A percentile compares a stretch with the other conserved stretches of the same genome.
Conservation (phyloP, 78 protist genomes). For the Emiliania huxleyi region DNA sequence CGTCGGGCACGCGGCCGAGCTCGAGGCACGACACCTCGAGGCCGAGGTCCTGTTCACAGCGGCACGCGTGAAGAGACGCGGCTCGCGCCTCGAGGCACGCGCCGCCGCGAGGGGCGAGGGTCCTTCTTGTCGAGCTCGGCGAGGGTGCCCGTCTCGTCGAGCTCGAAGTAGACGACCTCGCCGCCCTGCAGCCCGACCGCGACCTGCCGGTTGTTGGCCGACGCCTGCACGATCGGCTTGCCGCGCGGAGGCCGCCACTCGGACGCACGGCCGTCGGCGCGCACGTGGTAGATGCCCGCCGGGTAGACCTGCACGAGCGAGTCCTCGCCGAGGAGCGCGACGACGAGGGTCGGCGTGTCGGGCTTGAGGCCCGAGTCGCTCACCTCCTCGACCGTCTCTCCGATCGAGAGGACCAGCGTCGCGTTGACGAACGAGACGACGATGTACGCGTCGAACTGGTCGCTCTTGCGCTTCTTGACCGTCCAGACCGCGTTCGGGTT, state of each 20-base stretch:
- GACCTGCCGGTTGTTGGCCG: constrained; percentile 75
- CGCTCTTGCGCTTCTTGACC: constrained; percentile 22
- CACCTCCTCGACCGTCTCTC: constrained; percentile 85
- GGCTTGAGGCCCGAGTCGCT: constrained; percentile 80
- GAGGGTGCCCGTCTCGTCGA: constrained; percentile 68
- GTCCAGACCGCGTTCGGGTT: constrained; percentile 66
- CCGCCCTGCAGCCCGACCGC: constrained; percentile 81
- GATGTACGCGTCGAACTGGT: constrained; percentile 70
- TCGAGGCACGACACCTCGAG: constrained; percentile 76
- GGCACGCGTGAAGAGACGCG: too few relatives aligned
- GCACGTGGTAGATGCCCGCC: constrained; percentile 74
- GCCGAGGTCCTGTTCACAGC: too few relatives aligned
- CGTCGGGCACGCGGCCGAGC: constrained; percentile 78
- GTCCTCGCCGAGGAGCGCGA: constrained; percentile 75
- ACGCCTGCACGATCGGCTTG: constrained; percentile 49
- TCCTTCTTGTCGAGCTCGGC: constrained; percentile 72
- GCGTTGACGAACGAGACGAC: constrained; percentile 83
- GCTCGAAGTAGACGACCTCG: constrained; percentile 92
- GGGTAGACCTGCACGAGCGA: constrained; percentile 83
- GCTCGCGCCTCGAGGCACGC: too few relatives aligned
- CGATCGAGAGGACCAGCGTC: constrained; percentile 84
- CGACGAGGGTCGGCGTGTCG: constrained; percentile 68
- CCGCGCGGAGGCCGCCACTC: constrained; percentile 88
- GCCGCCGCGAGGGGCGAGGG: too few relatives aligned
- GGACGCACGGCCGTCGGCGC: constrained; percentile 66